A percentile compares a stretch with the other conserved stretches of the same genome.
Conservation (phyloP, 192 early-diverging fungal genomes). For the Umbelopsis isabellina region DNA sequence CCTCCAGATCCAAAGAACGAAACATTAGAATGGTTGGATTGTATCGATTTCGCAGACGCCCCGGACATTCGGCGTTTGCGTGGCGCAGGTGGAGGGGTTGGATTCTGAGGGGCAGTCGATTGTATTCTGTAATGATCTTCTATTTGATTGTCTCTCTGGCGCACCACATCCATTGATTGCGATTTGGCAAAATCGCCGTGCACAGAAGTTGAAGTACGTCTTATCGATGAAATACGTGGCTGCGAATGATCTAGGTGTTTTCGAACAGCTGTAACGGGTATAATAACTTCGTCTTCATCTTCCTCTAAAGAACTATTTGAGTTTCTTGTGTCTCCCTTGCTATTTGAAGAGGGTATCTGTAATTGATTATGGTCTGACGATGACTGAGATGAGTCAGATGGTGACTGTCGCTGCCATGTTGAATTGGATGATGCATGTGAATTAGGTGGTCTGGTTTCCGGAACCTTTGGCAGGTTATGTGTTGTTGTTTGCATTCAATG, state of each 20-base stretch:
- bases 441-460: slow-evolving; percentile 2
- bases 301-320: slow-evolving; percentile 4
- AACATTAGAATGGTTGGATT: slow-evolving; percentile 37
- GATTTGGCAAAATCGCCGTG: neutral
- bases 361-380: neutral
- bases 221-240: neutral
- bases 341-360: slow-evolving; percentile 5
- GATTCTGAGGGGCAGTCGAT: neutral
- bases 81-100: neutral
- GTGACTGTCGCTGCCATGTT: neutral
- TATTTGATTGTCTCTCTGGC: slow-evolving; percentile 1
- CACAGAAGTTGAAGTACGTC: neutral
- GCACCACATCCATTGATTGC: slow-evolving; percentile 1
- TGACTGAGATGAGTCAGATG: neutral
- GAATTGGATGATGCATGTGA: slow-evolving; percentile 10
- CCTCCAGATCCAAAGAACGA: slow-evolving; percentile 42
- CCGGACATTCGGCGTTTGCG: neutral
- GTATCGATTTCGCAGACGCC: slow-evolving; percentile 20
- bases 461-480: neutral
- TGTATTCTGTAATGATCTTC: neutral
- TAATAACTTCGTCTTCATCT: slow-evolving; percentile 15
- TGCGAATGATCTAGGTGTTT: slow-evolving; percentile 17
- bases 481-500: slow-evolving; percentile 17
- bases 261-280: slow-evolving; percentile 14
- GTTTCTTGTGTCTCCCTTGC: slow-evolving; percentile 1